These are phyloP conservation scores for Nemania sp. DNA, from an alignment of 2,329 filamentous ascomycete species.

Conservation along the genomic window DNA sequence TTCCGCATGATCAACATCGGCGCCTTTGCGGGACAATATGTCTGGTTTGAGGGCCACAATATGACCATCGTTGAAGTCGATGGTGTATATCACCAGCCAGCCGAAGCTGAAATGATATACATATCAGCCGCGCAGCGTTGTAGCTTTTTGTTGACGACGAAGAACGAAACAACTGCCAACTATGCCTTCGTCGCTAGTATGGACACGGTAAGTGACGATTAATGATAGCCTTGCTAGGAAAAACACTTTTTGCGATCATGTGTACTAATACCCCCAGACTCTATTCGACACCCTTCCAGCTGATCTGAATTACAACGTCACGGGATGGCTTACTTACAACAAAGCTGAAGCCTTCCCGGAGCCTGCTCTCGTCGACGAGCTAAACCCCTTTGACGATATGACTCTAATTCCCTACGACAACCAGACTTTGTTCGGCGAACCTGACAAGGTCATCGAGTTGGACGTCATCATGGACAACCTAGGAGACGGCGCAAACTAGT, in stretches of 20 bases:
- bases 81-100: constrained; percentile 67
- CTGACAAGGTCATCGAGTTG: constrained; percentile 66
- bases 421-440: constrained; percentile 59
- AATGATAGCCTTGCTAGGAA: neutral
- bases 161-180: constrained; percentile 63
- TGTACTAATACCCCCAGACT: constrained; percentile 45
- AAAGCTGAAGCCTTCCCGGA: constrained; percentile 48
- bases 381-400: constrained; percentile 74
- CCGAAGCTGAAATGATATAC: constrained; percentile 66
- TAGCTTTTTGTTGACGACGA: constrained; percentile 65
- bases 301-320: constrained; percentile 69
- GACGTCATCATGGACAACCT: constrained; percentile 69
- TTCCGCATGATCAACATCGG: constrained; percentile 74
- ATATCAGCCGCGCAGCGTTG: constrained; percentile 69
- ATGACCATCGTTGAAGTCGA: constrained; percentile 74
- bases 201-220: constrained; percentile 58
- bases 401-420: constrained; percentile 70
- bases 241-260: too few relatives aligned
- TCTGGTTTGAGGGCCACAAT: constrained; percentile 69
- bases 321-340: constrained; percentile 66
- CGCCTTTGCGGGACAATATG: constrained; percentile 68
- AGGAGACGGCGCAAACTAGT: constrained; percentile 69
- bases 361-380: constrained; percentile 60
- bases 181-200: constrained; percentile 71
- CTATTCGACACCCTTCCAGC: constrained; percentile 71